These are phyloP conservation scores for Fulvia fulva DNA, from an alignment of 2,329 filamentous ascomycete species.

Conservation along the genomic window DNA sequence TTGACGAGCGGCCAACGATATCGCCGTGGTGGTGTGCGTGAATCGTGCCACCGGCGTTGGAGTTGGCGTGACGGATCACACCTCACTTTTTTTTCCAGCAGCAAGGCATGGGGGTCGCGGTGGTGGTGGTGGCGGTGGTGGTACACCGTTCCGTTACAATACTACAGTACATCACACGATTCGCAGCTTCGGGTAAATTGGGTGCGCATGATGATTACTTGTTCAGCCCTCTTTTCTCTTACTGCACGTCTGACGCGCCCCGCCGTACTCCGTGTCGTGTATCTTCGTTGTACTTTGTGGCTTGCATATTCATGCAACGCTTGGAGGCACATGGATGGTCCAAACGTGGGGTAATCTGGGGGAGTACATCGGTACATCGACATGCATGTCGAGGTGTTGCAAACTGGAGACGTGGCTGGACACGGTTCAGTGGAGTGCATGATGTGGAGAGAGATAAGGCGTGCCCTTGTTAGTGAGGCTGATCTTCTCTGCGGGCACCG, in stretches of 20 bases:
- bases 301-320: neutral
- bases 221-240: neutral
- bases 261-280: neutral
- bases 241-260: neutral
- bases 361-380: neutral
- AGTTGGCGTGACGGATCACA: neutral
- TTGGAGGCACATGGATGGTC: neutral
- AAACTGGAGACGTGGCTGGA: neutral
- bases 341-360: conserved; percentile 1
- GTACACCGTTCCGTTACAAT: no score
- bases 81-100: no score
- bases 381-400: neutral
- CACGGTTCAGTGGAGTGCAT: neutral
- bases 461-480: no score
- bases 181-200: neutral
- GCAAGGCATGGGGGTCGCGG: neutral
- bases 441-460: conserved; percentile 10
- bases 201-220: no score
- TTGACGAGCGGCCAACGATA: neutral
- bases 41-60: neutral
- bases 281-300: neutral
- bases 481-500: neutral
- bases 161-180: no score
- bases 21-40: neutral
- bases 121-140: no score